Evolutionary conservation across 2,329 filamentous ascomycete genomes (phyloP).

Genomic region (Coniochaeta sp.): DNA sequence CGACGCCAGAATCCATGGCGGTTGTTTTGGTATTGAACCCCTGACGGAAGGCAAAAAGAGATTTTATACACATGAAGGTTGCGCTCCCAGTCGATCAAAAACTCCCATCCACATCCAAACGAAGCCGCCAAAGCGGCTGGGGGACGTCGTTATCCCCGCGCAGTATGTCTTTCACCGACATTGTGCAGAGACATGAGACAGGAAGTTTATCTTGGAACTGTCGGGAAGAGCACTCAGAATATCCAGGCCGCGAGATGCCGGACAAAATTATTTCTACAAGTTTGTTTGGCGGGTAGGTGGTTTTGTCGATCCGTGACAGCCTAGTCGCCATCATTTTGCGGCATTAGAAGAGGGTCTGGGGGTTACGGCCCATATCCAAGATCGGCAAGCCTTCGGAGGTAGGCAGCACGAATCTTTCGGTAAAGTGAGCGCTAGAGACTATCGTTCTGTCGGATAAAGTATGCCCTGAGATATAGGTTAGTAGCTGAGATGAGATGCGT

Average conservation of each 20-base stretch:
- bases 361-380: neutral
- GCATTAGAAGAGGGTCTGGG: conserved; percentile 4
- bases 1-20: neutral
- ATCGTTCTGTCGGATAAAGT: conserved; percentile 51
- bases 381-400: neutral
- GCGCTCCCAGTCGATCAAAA: neutral
- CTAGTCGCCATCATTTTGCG: conserved; percentile 18
- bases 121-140: neutral
- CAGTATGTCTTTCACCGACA: neutral
- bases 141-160: neutral
- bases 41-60: conserved; percentile 1
- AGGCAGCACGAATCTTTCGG: neutral
- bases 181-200: neutral
- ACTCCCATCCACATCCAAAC: neutral
- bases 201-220: neutral
- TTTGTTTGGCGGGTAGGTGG: neutral
- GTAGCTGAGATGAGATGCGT: conserved; percentile 6
- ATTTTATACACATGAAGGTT: conserved; percentile 10
- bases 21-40: neutral
- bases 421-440: conserved; percentile 9
- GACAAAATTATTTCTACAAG: neutral
- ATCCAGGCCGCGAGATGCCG: conserved; percentile 5
- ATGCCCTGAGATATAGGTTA: conserved; percentile 35
- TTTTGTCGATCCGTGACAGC: conserved; percentile 6
- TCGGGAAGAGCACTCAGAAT: neutral